These are phyloP conservation scores for Nakataea oryzae DNA, from an alignment of 2,329 filamentous ascomycete species.

Conservation along the genomic window DNA sequence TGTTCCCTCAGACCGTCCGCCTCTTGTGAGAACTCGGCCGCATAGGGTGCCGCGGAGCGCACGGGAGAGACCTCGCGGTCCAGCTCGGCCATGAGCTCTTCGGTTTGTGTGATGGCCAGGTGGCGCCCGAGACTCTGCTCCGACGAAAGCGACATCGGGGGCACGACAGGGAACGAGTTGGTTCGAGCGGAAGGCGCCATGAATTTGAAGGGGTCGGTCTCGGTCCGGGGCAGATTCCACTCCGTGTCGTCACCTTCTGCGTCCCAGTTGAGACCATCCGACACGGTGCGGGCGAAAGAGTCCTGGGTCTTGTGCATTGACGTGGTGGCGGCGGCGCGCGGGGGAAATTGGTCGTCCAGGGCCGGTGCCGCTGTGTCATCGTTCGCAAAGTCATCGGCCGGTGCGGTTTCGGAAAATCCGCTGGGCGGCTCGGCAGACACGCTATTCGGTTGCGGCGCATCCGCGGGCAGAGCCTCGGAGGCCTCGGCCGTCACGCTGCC, in stretches of 20 bases:
- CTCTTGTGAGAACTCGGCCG: not conserved
- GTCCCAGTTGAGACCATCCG: slow-evolving; percentile 49
- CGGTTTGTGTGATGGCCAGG: slow-evolving; percentile 37
- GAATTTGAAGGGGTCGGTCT: slow-evolving; percentile 48
- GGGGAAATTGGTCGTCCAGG: slow-evolving; percentile 5
- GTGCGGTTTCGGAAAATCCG: not conserved
- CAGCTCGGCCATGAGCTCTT: slow-evolving; percentile 40
- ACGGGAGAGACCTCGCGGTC: slow-evolving; percentile 32
- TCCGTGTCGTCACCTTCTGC: slow-evolving; percentile 48
- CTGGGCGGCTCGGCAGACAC: not conserved
- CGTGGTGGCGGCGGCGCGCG: slow-evolving; percentile 15
- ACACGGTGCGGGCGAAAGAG: slow-evolving; percentile 55
- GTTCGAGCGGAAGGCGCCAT: slow-evolving; percentile 47
- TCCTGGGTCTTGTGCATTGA: slow-evolving; percentile 48
- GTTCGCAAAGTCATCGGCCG: not conserved
- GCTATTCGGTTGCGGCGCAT: not conserved
- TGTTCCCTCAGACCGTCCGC: not conserved
- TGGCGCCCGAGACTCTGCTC: slow-evolving; percentile 23
- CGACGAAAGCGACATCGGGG: slow-evolving; percentile 23
- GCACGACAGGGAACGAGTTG: slow-evolving; percentile 53
- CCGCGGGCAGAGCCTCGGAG: not conserved
- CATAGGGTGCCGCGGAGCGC: slow-evolving; percentile 12
- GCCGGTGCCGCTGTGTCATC: not conserved
- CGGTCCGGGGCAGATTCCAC: slow-evolving; percentile 39
- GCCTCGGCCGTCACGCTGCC: not conserved